Evolutionary conservation across 768 basidiomycete genomes (phyloP), one percentile per base, ranked within the genome.

Genomic region (Leucosporidium creatinivorum): DNA sequence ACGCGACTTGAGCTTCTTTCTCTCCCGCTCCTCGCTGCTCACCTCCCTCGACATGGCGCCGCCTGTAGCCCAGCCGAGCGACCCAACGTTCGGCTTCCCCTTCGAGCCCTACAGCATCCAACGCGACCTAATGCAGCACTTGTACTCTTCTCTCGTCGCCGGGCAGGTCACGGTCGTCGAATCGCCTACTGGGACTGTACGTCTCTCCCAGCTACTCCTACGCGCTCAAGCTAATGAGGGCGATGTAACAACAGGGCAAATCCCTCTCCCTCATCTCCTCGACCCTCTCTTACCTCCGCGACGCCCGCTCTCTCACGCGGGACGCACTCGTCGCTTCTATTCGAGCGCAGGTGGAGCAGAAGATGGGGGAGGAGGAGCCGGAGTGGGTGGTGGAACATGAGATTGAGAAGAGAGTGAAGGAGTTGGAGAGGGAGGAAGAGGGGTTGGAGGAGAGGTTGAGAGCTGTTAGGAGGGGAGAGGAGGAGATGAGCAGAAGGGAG

Each of bases 151-250:
- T 0, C 88, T 96, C 55, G 91, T 93, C 76, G 72, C 80, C 0
- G 80, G 80, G 55, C 85, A 85, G 70, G 84, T 96, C 23, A 84
- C 91, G 1, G 87, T 97, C 58, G 83, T 93, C 36, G 91, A 93
- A 77, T 89, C 88, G 72, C 91, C 91, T 0, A 93, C 91, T 0
- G 91, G 91, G 73, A 93, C 91, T 30, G 91, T 90, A 66, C 77
- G 84, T 60, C 28, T 17, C 12, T 50, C 6, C 49, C 48, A 25
- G 15, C 31, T 60, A n/a, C n/a, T n/a, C n/a, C n/a, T n/a, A n/a
- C 18, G 4, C 10, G 25, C 15, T 39, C n/a, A 2, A 26, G 39
- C 39, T 58, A 13, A 58, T 39, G 12, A 31, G 13, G 8, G 13
- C 3, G 39, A 25, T 55, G 5, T 30, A 1, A 5, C 54, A 12